Percentiles rank a stretch among this genome's conserved stretches.
phyloP scores from a whole-genome alignment of 805 yeast genomes.

The Saccharomycopsis sp. region DNA sequence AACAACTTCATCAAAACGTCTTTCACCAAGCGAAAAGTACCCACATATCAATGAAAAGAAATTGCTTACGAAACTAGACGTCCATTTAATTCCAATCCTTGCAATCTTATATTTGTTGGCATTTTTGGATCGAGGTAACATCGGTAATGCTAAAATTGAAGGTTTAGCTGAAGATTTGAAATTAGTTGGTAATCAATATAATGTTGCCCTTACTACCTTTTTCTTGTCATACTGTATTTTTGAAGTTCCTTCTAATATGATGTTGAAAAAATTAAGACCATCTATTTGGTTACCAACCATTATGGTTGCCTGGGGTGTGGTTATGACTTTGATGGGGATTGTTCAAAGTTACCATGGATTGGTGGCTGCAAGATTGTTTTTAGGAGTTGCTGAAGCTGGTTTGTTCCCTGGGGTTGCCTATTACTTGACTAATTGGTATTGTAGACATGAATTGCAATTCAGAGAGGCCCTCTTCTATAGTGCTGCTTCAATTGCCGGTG shows the following conservation, averaged over 20 bases:
- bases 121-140: constrained; percentile 32
- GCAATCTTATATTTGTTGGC: constrained; percentile 27
- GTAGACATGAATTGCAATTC: constrained; percentile 32
- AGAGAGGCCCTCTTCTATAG: constrained; percentile 33
- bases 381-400: constrained; percentile 38
- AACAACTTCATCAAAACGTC: not conserved
- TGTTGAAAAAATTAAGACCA: constrained; percentile 32
- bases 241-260: constrained; percentile 34
- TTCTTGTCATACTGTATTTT: constrained; percentile 35
- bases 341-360: constrained; percentile 28
- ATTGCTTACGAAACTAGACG: constrained; percentile 26
- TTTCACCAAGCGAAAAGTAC: constrained; percentile 11
- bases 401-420: constrained; percentile 37
- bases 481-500: constrained; percentile 32
- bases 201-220: constrained; percentile 35
- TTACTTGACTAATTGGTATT: constrained; percentile 34
- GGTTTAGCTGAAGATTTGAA: constrained; percentile 30
- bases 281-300: constrained; percentile 30
- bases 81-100: constrained; percentile 25
- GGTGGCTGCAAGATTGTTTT: constrained; percentile 30
- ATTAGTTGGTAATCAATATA: constrained; percentile 34
- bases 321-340: constrained; percentile 30
- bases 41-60: constrained; percentile 22
- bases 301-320: constrained; percentile 34
- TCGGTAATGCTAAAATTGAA: constrained; percentile 31